Conservation (phyloP, 257 asterid genomes). For the Lantana camara region DNA sequence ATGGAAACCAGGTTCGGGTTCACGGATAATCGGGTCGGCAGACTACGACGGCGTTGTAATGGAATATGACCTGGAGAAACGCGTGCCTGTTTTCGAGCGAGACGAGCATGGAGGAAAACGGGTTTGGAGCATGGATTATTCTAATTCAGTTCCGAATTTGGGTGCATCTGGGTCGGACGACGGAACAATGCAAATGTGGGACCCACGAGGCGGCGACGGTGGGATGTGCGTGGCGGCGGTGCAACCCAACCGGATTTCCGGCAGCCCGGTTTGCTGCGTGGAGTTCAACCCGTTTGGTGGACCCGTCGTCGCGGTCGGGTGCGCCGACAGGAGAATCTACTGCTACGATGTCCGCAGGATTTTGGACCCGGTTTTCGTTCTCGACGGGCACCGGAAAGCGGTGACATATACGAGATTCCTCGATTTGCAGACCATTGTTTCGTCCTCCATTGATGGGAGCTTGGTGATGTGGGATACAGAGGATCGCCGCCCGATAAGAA, state of each 20-base stretch:
- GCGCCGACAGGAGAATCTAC: slow-evolving; percentile 57
- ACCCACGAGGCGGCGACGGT: slow-evolving; percentile 57
- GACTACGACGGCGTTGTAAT: slow-evolving; percentile 77
- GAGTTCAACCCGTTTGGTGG: slow-evolving; percentile 65
- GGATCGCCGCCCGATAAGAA: slow-evolving; percentile 34
- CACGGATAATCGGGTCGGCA: slow-evolving; percentile 64
- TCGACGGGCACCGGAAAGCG: slow-evolving; percentile 60
- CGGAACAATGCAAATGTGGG: slow-evolving; percentile 87
- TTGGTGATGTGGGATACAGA: slow-evolving; percentile 59
- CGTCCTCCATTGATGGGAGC: slow-evolving; percentile 63
- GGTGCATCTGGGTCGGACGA: slow-evolving; percentile 92
- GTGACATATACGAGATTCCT: slow-evolving; percentile 53
- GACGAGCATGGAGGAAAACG: slow-evolving; percentile 89
- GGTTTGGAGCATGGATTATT: slow-evolving; percentile 78
- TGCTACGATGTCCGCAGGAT: slow-evolving; percentile 51
- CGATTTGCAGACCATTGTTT: slow-evolving; percentile 41
- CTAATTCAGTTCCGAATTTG: slow-evolving; percentile 43
- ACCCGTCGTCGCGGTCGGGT: slow-evolving; percentile 47
- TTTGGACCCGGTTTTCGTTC: slow-evolving; percentile 44
- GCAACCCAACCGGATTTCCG: slow-evolving; percentile 42
- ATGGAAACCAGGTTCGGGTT: slow-evolving; percentile 65
- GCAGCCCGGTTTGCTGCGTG: slow-evolving; percentile 62
- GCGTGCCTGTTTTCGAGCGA: slow-evolving; percentile 66
- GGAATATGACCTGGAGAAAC: slow-evolving; percentile 72
- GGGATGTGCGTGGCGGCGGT: slow-evolving; percentile 50